Evolutionary conservation across 805 yeast genomes (phyloP).

Genomic region (Isabelozyma heimii): DNA sequence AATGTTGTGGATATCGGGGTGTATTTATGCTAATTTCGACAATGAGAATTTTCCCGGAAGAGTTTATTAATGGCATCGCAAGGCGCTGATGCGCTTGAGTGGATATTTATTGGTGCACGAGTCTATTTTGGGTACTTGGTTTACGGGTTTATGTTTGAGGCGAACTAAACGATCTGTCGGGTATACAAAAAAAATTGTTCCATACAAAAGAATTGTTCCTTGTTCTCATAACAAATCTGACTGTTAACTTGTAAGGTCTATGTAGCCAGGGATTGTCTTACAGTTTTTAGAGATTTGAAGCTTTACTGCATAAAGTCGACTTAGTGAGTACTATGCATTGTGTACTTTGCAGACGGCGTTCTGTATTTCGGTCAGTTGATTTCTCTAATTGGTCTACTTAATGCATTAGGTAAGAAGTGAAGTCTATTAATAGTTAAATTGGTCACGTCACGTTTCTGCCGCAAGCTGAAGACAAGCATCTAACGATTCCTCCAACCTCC

Average conservation of each 20-base stretch:
- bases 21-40: no score
- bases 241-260: no score
- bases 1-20: no score
- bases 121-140: no score
- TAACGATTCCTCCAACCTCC: constrained; percentile 68
- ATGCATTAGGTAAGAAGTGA: background rate
- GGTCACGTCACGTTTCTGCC: constrained; percentile 6
- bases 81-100: background rate
- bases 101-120: background rate
- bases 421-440: background rate
- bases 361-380: background rate
- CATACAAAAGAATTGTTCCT: no score
- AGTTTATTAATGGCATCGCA: background rate
- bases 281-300: no score
- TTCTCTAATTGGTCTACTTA: background rate
- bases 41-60: background rate
- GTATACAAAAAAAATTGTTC: no score
- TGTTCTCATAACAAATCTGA: no score
- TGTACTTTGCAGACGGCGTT: background rate
- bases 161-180: no score
- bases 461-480: constrained; percentile 51
- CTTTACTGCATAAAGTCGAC: no score
- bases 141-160: background rate
- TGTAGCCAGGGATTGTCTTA: no score
- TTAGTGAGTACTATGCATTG: no score